A percentile compares a stretch with the other conserved stretches of the same genome.
These are phyloP conservation scores for Eucalyptus shirleyi DNA, from an alignment of 345 rosid genomes.

Conservation along the genomic window DNA sequence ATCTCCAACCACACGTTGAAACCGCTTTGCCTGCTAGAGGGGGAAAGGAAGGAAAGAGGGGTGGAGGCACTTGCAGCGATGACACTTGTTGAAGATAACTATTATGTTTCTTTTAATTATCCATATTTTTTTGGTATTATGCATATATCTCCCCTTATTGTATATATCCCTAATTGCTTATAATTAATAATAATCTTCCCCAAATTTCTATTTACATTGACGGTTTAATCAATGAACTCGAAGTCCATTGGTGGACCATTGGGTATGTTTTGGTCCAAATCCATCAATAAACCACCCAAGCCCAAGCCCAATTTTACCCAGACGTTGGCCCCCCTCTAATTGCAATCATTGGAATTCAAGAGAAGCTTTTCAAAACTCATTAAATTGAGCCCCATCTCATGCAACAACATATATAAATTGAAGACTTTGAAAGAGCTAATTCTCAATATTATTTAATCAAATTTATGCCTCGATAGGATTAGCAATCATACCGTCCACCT, in stretches of 20 bases:
- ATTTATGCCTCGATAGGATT: not conserved
- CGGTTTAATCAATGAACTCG: not conserved
- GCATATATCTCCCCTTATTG: not conserved
- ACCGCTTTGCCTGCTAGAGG: not conserved
- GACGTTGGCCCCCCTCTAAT: not conserved
- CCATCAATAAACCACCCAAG: not conserved
- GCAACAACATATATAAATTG: not conserved
- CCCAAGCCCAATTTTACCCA: not conserved
- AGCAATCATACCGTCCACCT: not conserved
- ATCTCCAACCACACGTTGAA: not conserved
- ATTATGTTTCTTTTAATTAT: not conserved
- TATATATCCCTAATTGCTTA: not conserved
- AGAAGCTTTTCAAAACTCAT: not conserved
- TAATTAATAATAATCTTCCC: not conserved
- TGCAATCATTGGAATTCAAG: not conserved
- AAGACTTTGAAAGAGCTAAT: not conserved
- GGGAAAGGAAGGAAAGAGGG: not conserved
- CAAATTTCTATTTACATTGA: not conserved
- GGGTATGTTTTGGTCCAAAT: not conserved
- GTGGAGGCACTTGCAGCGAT: not conserved
- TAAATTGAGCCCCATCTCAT: not conserved
- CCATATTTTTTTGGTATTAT: not conserved
- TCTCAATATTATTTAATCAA: not conserved
- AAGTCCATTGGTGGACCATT: not conserved
- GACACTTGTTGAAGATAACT: not conserved